Evolutionary conservation across 208 protist genomes (phyloP).

Genomic region (Lotmaria passim): DNA sequence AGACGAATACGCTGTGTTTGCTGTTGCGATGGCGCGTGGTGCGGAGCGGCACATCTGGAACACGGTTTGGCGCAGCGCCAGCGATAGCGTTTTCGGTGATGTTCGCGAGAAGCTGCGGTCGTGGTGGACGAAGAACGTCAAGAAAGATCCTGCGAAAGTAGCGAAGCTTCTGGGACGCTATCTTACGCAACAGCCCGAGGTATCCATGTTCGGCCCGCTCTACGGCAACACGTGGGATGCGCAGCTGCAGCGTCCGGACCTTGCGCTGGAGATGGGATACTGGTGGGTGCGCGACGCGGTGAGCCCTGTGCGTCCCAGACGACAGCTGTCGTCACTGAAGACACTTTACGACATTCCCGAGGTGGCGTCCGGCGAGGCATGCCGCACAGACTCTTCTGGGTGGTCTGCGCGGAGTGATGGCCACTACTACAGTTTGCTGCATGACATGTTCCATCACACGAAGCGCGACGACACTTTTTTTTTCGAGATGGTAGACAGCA

Average conservation of each 20-base stretch:
- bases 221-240: conserved; percentile 21
- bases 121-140: conserved; percentile 17
- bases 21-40: conserved; percentile 25
- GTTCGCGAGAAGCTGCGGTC: conserved; percentile 9
- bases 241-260: conserved; percentile 24
- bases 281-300: conserved; percentile 21
- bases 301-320: conserved; percentile 1
- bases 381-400: neutral
- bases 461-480: conserved; percentile 15
- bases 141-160: neutral
- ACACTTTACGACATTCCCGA: conserved; percentile 22
- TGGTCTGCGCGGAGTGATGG: conserved; percentile 21
- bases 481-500: conserved; percentile 26
- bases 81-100: neutral
- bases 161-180: neutral
- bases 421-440: conserved; percentile 26
- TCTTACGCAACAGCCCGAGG: neutral
- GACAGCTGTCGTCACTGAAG: conserved; percentile 8
- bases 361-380: conserved; percentile 6
- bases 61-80: conserved; percentile 8
- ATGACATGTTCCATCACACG: conserved; percentile 26
- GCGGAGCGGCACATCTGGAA: conserved; percentile 27
- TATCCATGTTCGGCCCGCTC: conserved; percentile 14
- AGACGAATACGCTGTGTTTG: conserved; percentile 33
- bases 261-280: conserved; percentile 21